A percentile compares a stretch with the other conserved stretches of the same genome.
Conservation (phyloP, 768 basidiomycete genomes). For the Suillus subaureus region DNA sequence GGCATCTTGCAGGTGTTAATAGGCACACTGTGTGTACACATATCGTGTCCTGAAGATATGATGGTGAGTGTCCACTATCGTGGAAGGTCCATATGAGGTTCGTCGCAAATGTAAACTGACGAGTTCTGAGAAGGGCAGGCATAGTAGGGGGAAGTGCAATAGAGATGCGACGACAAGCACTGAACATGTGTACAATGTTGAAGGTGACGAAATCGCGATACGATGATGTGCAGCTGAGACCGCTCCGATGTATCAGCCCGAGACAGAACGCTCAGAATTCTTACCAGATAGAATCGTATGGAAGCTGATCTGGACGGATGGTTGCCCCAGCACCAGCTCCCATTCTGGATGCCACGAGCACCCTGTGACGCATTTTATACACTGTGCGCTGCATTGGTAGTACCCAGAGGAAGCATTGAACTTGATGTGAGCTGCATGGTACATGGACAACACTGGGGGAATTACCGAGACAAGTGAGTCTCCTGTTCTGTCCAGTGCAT, state of each 20-base stretch:
- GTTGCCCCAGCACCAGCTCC: neutral
- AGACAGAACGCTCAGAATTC: neutral
- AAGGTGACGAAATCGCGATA: neutral
- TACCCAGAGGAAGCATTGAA: neutral
- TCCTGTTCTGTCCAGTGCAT: neutral
- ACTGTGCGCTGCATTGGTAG: neutral
- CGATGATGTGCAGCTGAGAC: neutral
- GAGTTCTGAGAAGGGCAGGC: no score
- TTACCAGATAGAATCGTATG: neutral
- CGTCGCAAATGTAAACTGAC: no score
- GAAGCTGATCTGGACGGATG: neutral
- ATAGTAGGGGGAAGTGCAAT: no score
- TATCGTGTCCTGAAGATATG: no score
- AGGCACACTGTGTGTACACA: no score
- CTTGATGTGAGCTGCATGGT: neutral
- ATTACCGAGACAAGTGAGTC: neutral
- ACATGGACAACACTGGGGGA: neutral
- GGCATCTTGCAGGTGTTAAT: no score
- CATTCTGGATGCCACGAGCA: neutral
- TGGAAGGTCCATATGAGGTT: no score
- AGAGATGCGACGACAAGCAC: no score
- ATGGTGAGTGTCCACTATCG: no score
- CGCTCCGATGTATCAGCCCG: neutral
- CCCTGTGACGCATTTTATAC: neutral
- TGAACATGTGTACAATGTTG: no score